Evolutionary conservation across 257 asterid genomes (phyloP), one percentile per base, ranked within the genome.

Genomic region (Solanum tacnaense): DNA sequence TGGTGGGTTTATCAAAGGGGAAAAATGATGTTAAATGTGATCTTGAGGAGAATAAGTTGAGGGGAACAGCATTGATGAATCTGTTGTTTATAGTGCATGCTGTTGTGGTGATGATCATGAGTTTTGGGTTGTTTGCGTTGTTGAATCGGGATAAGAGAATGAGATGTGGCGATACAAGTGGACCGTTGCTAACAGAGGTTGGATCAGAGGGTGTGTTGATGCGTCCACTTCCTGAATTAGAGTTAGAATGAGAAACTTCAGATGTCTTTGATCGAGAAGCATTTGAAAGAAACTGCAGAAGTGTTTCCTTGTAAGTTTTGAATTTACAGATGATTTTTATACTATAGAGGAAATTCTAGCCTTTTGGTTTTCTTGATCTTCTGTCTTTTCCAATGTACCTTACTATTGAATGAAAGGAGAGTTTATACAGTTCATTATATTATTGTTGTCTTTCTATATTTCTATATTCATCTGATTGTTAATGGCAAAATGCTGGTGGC

Each of bases 21-120:
- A 90, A 84, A 73, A 88, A 87, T 89, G 97, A 95, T 92, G 91
- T 94, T 12, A 94, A 93, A 87, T 94, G 96, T 89, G 93, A 91
- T 58, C 98, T 96, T 87, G 94, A 93, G 84, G 96, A 94, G 90
- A 94, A 95, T 89, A 87, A 78, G 88, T 93, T 94, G 93, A 95
- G 97, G 88, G 98, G 95, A 75, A 87, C 92, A 49, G 93, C 94
- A 41, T 90, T 93, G 92, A 89, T 93, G 91, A 91, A 94, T 88
- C 87, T 94, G 35, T 73, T 95, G 65, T 95, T 96, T 58, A 83
- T 91, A 76, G 92, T 90, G 32, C 97, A 95, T 88, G 91, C 87
- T 32, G 31, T 89, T 16, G 25, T 89, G 82, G 95, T 93, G 70
- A 86, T 96, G 71, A 9, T 91, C 32, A 7, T 79, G 15, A 83